Conservation (phyloP, 306 rosid genomes). For the Comarum palustre region DNA sequence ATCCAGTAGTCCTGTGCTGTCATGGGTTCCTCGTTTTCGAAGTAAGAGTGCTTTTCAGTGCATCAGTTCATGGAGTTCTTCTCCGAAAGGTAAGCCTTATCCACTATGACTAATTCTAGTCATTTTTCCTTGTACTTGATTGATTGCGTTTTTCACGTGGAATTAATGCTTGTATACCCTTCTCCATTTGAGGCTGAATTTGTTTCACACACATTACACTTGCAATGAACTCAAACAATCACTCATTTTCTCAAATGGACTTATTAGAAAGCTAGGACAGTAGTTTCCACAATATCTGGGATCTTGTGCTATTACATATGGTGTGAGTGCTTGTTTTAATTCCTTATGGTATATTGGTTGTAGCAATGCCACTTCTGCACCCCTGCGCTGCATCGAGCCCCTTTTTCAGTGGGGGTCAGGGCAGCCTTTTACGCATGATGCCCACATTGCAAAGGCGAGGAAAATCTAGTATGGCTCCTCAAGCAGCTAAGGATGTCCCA, state of each 20-base stretch:
- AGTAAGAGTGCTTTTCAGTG: conserved; percentile 36
- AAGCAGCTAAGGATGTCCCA: conserved; percentile 76
- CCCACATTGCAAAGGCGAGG: conserved; percentile 45
- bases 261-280: not conserved
- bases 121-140: not conserved
- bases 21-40: conserved; percentile 37
- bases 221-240: not conserved
- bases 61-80: conserved; percentile 38
- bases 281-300: not conserved
- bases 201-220: not conserved
- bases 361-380: conserved; percentile 47
- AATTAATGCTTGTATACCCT: not conserved
- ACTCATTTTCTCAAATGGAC: not conserved
- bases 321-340: conserved; percentile 4
- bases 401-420: conserved; percentile 49
- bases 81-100: conserved; percentile 27
- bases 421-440: conserved; percentile 44
- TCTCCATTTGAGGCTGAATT: not conserved
- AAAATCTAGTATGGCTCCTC: conserved; percentile 37
- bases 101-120: conserved; percentile 1
- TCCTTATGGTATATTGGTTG: conserved; percentile 1
- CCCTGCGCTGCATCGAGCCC: conserved; percentile 52
- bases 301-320: not conserved
- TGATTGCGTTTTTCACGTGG: not conserved
- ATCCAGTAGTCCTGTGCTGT: conserved; percentile 25